A percentile compares a stretch with the other conserved stretches of the same genome.
Conservation (phyloP, 2,329 filamentous ascomycete genomes). For the Venturia pyrina region DNA sequence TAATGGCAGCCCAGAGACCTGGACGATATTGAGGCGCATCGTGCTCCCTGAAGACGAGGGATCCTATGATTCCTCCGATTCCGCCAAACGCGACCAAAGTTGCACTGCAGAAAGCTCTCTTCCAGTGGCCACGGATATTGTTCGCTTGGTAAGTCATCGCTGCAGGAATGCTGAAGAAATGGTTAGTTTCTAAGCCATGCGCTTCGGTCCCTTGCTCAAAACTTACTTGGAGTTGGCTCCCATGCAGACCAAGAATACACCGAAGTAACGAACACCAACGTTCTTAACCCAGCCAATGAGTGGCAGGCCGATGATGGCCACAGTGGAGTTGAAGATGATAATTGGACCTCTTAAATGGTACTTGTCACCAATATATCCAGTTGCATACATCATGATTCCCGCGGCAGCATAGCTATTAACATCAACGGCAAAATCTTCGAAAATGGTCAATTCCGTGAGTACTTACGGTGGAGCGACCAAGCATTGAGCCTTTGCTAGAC, state of each 20-base stretch:
- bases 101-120: slow-evolving; percentile 68
- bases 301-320: slow-evolving; percentile 60
- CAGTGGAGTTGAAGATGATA: slow-evolving; percentile 53
- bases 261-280: slow-evolving; percentile 56
- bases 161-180: slow-evolving; percentile 61
- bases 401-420: slow-evolving; percentile 45
- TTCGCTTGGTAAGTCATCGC: slow-evolving; percentile 68
- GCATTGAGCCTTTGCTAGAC: slow-evolving; percentile 54
- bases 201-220: neutral
- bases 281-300: slow-evolving; percentile 61
- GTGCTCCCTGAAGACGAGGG: slow-evolving; percentile 55
- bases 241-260: slow-evolving; percentile 63
- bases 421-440: too few species aligned
- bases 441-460: too few species aligned
- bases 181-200: neutral
- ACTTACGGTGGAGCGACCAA: slow-evolving; percentile 53
- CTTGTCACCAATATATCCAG: slow-evolving; percentile 56
- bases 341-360: slow-evolving; percentile 57
- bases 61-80: slow-evolving; percentile 62
- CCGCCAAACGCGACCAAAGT: slow-evolving; percentile 68
- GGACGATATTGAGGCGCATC: slow-evolving; percentile 28
- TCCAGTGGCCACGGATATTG: slow-evolving; percentile 84
- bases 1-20: slow-evolving; percentile 30
- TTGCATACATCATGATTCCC: slow-evolving; percentile 48
- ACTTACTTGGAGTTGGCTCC: slow-evolving; percentile 47